These are phyloP conservation scores for Pythium phragmitis DNA, from an alignment of 352 stramenopile species.

Conservation along the genomic window DNA sequence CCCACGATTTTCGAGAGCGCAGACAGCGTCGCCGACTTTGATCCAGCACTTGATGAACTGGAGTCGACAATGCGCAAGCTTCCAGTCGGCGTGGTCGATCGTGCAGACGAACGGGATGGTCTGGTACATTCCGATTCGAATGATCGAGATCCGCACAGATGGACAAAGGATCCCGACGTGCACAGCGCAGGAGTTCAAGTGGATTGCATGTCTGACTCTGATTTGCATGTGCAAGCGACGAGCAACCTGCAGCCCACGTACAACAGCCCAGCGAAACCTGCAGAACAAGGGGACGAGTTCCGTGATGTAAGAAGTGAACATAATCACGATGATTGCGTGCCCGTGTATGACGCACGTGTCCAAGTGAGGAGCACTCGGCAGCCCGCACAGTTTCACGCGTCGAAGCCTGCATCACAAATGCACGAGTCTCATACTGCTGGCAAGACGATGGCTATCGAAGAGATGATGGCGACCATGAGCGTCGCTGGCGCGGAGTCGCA, in stretches of 20 bases:
- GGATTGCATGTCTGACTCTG: neutral
- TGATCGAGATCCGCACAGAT: neutral
- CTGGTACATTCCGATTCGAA: neutral
- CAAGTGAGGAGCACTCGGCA: neutral
- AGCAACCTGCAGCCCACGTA: neutral
- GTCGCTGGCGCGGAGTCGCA: neutral
- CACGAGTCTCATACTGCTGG: neutral
- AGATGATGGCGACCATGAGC: neutral
- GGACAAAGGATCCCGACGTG: neutral
- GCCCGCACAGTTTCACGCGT: neutral
- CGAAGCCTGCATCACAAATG: neutral
- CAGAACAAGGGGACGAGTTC: neutral
- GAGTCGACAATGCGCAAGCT: conserved; percentile 5
- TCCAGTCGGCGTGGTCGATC: neutral
- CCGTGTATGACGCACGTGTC: neutral
- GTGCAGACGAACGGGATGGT: neutral
- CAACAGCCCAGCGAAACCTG: neutral
- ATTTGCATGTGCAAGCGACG: neutral
- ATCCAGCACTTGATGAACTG: conserved; percentile 19
- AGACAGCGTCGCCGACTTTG: conserved; percentile 11
- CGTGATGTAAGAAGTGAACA: neutral
- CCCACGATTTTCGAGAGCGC: conserved; percentile 7
- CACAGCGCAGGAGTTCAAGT: conserved; percentile 4
- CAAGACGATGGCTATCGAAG: neutral
- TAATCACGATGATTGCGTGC: neutral